These are phyloP conservation scores for Melanomma pulvis-pyrius DNA, from an alignment of 495 filamentous ascomycete genomes.

Conservation along the genomic window DNA sequence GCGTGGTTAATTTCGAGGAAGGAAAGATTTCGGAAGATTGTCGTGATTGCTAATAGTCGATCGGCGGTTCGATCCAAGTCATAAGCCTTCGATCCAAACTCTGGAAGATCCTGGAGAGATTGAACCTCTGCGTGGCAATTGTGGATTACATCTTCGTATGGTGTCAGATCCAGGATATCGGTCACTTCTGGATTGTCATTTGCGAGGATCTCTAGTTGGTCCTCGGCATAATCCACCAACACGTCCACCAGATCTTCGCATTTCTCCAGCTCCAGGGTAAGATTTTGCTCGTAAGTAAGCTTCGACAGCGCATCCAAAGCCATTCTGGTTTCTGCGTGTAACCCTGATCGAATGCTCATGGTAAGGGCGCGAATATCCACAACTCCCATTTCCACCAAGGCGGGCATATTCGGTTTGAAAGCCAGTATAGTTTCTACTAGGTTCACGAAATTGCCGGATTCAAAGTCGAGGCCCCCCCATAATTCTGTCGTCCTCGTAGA, in stretches of 20 bases:
- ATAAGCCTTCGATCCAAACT: constrained; percentile 77
- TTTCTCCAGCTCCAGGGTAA: constrained; percentile 66
- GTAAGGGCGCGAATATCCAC: constrained; percentile 92
- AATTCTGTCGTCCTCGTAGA: not conserved
- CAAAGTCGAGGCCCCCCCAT: constrained; percentile 11
- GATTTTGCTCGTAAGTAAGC: constrained; percentile 64
- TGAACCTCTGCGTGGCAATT: constrained; percentile 72
- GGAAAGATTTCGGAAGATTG: constrained; percentile 89
- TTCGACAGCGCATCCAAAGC: constrained; percentile 82
- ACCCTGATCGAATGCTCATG: constrained; percentile 88
- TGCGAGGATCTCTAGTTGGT: constrained; percentile 76
- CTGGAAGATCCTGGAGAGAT: constrained; percentile 66
- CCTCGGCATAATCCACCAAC: constrained; percentile 86
- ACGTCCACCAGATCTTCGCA: constrained; percentile 90
- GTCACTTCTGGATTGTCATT: constrained; percentile 82
- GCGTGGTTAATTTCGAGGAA: constrained; percentile 76
- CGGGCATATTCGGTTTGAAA: constrained; percentile 72
- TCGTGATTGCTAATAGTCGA: constrained; percentile 85
- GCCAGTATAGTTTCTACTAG: constrained; percentile 34
- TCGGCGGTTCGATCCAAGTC: constrained; percentile 86
- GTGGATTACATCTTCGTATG: constrained; percentile 86
- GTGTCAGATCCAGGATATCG: constrained; percentile 73
- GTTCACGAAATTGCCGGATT: not conserved
- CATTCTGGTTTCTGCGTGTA: constrained; percentile 82
- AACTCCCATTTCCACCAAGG: constrained; percentile 75